Evolutionary conservation across 2,329 filamentous ascomycete genomes (phyloP).

Genomic region (Fusarium longipes): DNA sequence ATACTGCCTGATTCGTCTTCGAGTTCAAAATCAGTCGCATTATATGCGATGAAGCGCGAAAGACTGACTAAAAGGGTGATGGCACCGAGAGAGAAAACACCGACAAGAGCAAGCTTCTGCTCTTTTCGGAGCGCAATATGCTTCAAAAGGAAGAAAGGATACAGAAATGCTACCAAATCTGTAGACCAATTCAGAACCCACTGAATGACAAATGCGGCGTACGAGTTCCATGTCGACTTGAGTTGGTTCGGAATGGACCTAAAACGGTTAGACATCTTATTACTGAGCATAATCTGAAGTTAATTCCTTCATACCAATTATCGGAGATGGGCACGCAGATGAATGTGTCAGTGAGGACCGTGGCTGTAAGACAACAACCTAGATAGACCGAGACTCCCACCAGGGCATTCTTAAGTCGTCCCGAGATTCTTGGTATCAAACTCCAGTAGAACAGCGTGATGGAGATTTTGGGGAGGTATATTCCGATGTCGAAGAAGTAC

Average conservation of each 20-base stretch:
- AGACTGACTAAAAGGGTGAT: conserved; percentile 11
- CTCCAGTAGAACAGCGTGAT: conserved; percentile 24
- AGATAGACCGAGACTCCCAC: conserved; percentile 9
- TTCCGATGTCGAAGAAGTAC: conserved; percentile 18
- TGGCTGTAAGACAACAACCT: background rate
- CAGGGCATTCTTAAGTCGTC: background rate
- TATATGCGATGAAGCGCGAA: conserved; percentile 19
- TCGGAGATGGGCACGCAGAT: conserved; percentile 7
- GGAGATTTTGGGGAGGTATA: conserved; percentile 19
- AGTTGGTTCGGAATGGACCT: conserved; percentile 23
- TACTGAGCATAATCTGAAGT: rapidly evolving
- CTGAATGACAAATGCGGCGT: conserved; percentile 10
- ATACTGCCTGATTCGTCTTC: conserved; percentile 18
- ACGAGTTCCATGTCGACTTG: conserved; percentile 16
- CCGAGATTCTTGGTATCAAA: conserved; percentile 5
- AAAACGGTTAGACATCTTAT: rapidly evolving
- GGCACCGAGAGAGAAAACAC: conserved; percentile 15
- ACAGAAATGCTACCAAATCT: conserved; percentile 4
- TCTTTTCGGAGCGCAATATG: conserved; percentile 8
- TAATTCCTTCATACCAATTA: conserved; percentile 2
- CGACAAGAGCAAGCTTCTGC: conserved; percentile 14
- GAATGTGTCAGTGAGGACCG: conserved; percentile 13
- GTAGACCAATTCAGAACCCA: conserved; percentile 22
- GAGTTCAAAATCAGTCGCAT: conserved; percentile 14
- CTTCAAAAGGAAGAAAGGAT: conserved; percentile 19